A percentile compares a stretch with the other conserved stretches of the same genome.
Evolutionary conservation across 495 filamentous ascomycete genomes (phyloP).

Genomic region (Trichocladium uniseriatum): DNA sequence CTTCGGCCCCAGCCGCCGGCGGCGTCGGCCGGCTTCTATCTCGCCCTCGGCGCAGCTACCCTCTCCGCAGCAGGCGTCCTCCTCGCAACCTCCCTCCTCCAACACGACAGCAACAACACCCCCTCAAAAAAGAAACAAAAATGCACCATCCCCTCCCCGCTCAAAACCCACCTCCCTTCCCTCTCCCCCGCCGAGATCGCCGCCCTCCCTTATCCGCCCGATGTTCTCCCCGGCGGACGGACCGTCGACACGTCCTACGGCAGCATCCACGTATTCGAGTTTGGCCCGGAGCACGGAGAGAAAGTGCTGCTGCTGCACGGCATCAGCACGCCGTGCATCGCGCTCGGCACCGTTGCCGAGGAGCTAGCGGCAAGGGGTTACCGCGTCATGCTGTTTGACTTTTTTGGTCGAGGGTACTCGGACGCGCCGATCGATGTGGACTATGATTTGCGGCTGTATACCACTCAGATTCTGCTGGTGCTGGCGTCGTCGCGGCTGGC

Average conservation of each 20-base stretch:
- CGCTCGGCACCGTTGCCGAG: slow-evolving; percentile 55
- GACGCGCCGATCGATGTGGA: slow-evolving; percentile 56
- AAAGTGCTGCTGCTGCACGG: slow-evolving; percentile 74
- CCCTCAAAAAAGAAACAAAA: not conserved
- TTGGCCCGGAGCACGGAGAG: slow-evolving; percentile 60
- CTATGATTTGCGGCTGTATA: slow-evolving; percentile 63
- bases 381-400: slow-evolving; percentile 70
- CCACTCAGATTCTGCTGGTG: slow-evolving; percentile 61
- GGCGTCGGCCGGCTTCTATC: slow-evolving; percentile 5
- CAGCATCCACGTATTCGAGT: slow-evolving; percentile 67
- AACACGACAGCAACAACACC: not conserved
- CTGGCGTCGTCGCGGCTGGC: slow-evolving; percentile 53
- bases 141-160: slow-evolving; percentile 16
- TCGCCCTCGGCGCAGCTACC: slow-evolving; percentile 12
- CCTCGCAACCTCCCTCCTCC: slow-evolving; percentile 2
- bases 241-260: slow-evolving; percentile 71
- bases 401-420: slow-evolving; percentile 75
- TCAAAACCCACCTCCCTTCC: slow-evolving; percentile 16
- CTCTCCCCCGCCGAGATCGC: slow-evolving; percentile 14
- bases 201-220: slow-evolving; percentile 56
- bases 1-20: not conserved
- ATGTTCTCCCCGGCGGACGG: slow-evolving; percentile 63
- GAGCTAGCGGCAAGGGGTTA: slow-evolving; percentile 57
- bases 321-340: slow-evolving; percentile 65
- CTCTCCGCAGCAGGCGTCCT: slow-evolving; percentile 7